Conservation (phyloP, 1,284 basidiomycete species). For the Malassezia caprae region DNA sequence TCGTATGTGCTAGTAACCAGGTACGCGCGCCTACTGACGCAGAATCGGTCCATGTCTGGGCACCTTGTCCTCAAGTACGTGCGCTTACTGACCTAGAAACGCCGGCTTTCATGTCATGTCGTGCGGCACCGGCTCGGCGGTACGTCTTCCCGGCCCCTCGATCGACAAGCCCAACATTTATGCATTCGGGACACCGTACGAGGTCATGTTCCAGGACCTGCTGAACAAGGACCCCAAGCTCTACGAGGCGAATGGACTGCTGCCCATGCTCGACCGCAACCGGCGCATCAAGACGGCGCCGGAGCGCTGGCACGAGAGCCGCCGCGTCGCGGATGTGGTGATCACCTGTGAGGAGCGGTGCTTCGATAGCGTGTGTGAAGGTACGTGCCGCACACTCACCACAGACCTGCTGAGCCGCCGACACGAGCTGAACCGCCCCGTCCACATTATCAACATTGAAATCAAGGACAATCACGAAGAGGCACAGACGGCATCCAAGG, state of each 20-base stretch:
- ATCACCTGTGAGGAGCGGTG: slow-evolving; percentile 99
- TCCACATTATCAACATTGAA: slow-evolving; percentile 95
- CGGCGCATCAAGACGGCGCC: slow-evolving; percentile 81
- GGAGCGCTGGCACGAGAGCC: slow-evolving; percentile 90
- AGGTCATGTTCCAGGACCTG: slow-evolving; percentile 89
- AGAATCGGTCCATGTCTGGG: slow-evolving; percentile 99
- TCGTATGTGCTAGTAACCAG: slow-evolving; percentile 87
- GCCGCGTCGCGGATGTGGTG: slow-evolving; percentile 78
- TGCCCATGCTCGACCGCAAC: slow-evolving; percentile 96
- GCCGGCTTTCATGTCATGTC: slow-evolving; percentile 85
- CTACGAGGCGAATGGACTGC: slow-evolving; percentile 81
- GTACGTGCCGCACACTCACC: slow-evolving; percentile 53
- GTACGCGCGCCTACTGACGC: slow-evolving; percentile 3
- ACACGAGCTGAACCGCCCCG: slow-evolving; percentile 81
- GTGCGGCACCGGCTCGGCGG: slow-evolving; percentile 90
- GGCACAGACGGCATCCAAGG: slow-evolving; percentile 84
- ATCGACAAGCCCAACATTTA: slow-evolving; percentile 98
- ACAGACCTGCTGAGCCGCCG: slow-evolving; percentile 76
- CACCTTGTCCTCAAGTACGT: slow-evolving; percentile 66
- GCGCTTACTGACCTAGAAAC: slow-evolving; percentile 49
- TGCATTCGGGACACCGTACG: slow-evolving; percentile 94
- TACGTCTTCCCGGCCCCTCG: slow-evolving; percentile 85
- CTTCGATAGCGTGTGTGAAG: slow-evolving; percentile 96
- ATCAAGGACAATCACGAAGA: slow-evolving; percentile 99
- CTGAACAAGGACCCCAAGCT: slow-evolving; percentile 70